Conservation (phyloP, 768 basidiomycete genomes). For the Lactarius quietus region DNA sequence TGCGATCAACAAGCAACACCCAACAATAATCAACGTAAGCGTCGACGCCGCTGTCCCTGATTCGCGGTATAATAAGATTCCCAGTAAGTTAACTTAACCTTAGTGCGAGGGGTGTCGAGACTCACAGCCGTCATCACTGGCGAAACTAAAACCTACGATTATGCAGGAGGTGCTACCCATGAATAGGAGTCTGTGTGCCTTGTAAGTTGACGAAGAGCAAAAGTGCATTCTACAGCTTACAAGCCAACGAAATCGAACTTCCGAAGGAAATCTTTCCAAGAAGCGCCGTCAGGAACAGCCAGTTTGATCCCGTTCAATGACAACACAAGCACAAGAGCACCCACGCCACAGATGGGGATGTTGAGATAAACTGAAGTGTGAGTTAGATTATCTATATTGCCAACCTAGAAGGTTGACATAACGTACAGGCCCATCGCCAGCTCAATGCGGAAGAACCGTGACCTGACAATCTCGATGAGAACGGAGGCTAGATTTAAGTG, state of each 20-base stretch:
- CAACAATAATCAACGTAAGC: constrained; percentile 54
- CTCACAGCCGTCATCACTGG: constrained; percentile 66
- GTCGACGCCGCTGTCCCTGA: constrained; percentile 65
- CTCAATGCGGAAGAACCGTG: constrained; percentile 36
- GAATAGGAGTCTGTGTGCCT: constrained; percentile 54
- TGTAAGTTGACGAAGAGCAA: constrained; percentile 26
- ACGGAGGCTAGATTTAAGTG: background rate
- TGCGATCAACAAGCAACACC: constrained; percentile 48
- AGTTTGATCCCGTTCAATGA: constrained; percentile 60
- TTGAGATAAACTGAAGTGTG: constrained; percentile 71
- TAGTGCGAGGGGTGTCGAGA: constrained; percentile 10
- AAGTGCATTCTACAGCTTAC: constrained; percentile 44
- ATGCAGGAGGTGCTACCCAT: constrained; percentile 72
- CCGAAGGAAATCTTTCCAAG: constrained; percentile 51
- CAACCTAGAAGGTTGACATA: constrained; percentile 18
- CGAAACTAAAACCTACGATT: constrained; percentile 78
- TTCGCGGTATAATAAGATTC: constrained; percentile 10
- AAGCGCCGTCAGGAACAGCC: constrained; percentile 43
- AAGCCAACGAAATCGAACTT: constrained; percentile 77
- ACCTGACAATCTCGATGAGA: constrained; percentile 16
- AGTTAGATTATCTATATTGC: constrained; percentile 23
- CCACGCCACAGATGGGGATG: constrained; percentile 65
- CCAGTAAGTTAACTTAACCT: too few relatives aligned
- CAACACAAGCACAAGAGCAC: constrained; percentile 50
- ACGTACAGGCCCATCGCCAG: constrained; percentile 88